Evolutionary conservation across 75 land plant genomes (phyloP), one percentile per base, ranked within the genome.

Genomic region (Sequoia sempervirens): DNA sequence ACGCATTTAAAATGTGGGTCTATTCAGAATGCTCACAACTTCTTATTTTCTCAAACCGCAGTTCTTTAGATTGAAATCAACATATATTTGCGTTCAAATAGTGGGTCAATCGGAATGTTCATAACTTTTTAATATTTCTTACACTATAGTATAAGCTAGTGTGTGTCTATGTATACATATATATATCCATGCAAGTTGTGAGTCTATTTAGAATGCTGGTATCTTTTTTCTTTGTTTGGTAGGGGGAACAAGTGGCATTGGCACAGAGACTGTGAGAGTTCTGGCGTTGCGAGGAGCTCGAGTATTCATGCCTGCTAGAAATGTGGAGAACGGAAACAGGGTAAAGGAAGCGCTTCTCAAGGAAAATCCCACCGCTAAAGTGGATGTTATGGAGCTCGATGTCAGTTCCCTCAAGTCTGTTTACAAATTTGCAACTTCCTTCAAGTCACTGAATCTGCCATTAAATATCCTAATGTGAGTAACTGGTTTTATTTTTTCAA

Each of bases 191-290:
- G 10, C 32, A 28, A 28, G 2, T n/a, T n/a, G 6, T 68, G 72
- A 34, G 72, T 68, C 32, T 28, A 68, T 68, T 68, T 1, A 68
- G 72, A 10, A 68, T 68, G 72, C 32, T 20, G 12, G 28, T 68
- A 11, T n/a, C 9, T 8, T 68, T 68, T 68, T 79, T 15, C 10
- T 79, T 40, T 79, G 11, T 0, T 23, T 80, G 26, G 79, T 76
- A 92, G 93, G 93, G 45, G 92, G 86, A 13, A 85, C 93, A 52
- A 80, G 88, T 84, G 93, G 93, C 38, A 90, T 92, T 78, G 93
- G 93, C 0, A 66, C 84, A 32, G 93, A 92, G 79, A 92, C 92
- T 15, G 82, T 87, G 34, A 84, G 90, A 43, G 92, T 88, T 13
- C 75, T 92, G 56, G 87, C 91, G 1, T 17, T 85, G 43, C 74